These are phyloP conservation scores for Penicillium sp. DNA, from an alignment of 2,329 filamentous ascomycete genomes.

Conservation along the genomic window DNA sequence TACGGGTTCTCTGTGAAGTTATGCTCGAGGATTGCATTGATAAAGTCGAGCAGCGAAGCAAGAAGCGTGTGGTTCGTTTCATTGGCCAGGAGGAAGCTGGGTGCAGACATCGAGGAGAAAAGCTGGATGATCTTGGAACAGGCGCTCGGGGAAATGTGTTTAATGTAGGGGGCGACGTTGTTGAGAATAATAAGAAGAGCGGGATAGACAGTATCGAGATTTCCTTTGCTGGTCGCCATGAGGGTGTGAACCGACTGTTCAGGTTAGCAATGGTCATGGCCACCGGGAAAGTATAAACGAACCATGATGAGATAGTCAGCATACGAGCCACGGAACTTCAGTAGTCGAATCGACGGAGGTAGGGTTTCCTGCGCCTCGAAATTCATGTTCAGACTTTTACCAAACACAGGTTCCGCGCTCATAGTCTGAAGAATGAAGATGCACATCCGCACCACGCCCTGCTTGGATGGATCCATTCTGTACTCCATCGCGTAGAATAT, in stretches of 20 bases:
- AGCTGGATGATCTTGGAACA: conserved; percentile 81
- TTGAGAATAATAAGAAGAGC: conserved; percentile 87
- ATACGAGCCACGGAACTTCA: conserved; percentile 82
- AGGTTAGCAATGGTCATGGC: conserved; percentile 22
- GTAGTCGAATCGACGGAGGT: conserved; percentile 72
- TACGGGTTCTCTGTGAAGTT: conserved; percentile 79
- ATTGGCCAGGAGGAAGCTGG: conserved; percentile 85
- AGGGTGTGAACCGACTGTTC: conserved; percentile 78
- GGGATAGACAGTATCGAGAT: conserved; percentile 84
- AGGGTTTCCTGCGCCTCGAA: conserved; percentile 88
- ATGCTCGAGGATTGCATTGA: conserved; percentile 86
- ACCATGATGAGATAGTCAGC: conserved; percentile 90
- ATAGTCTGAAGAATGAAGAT: conserved; percentile 94
- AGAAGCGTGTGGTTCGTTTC: conserved; percentile 83
- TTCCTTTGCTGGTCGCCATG: conserved; percentile 86
- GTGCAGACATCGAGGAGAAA: conserved; percentile 87
- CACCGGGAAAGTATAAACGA: conserved; percentile 1
- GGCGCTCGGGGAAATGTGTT: conserved; percentile 67
- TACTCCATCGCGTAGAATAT: conserved; percentile 91
- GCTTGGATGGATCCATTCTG: conserved; percentile 76
- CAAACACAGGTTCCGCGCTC: conserved; percentile 88
- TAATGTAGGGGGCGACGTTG: conserved; percentile 81
- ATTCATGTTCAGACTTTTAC: conserved; percentile 77
- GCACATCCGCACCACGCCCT: conserved; percentile 92
- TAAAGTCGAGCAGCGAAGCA: conserved; percentile 74